These are phyloP conservation scores for Podaxis mareebaensis DNA, from an alignment of 768 basidiomycete genomes.

Conservation along the genomic window DNA sequence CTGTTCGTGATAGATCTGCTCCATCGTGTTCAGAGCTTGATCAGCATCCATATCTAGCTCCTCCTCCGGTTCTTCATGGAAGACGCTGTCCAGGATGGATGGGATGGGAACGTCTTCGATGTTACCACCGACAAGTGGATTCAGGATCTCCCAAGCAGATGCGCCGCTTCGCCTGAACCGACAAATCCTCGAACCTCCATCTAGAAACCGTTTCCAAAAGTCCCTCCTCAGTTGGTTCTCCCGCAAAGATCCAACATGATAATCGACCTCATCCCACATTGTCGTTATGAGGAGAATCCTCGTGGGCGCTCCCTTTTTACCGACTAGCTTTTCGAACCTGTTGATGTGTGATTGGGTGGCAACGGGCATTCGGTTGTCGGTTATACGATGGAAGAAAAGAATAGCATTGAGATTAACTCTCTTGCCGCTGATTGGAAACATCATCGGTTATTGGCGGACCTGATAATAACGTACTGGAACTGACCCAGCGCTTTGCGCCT, in stretches of 20 bases:
- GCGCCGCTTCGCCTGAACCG: neutral
- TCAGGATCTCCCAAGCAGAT: slow-evolving; percentile 13
- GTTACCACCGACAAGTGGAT: slow-evolving; percentile 1
- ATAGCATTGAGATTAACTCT: slow-evolving; percentile 11
- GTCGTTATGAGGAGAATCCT: slow-evolving; percentile 12
- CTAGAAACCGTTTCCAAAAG: slow-evolving; percentile 13
- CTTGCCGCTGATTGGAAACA: neutral
- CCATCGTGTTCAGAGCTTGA: slow-evolving; percentile 11
- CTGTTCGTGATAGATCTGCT: slow-evolving; percentile 12
- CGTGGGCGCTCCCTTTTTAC: slow-evolving; percentile 9
- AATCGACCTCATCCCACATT: slow-evolving; percentile 16
- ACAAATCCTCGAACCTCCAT: slow-evolving; percentile 9
- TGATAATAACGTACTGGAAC: neutral
- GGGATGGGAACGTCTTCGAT: slow-evolving; percentile 6
- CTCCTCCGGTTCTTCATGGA: slow-evolving; percentile 14
- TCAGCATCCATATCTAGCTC: slow-evolving; percentile 8
- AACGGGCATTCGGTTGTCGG: slow-evolving; percentile 13
- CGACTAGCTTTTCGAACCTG: slow-evolving; percentile 12
- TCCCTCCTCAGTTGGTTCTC: slow-evolving; percentile 8
- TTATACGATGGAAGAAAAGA: slow-evolving; percentile 16
- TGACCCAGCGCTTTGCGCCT: slow-evolving; percentile 8
- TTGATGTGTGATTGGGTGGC: slow-evolving; percentile 15
- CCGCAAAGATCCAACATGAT: neutral
- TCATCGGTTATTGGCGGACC: neutral
- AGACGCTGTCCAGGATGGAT: slow-evolving; percentile 4